A percentile compares a stretch with the other conserved stretches of the same genome.
These are phyloP conservation scores for Passalora sequoiae DNA, from an alignment of 2,329 filamentous ascomycete species.

Conservation along the genomic window DNA sequence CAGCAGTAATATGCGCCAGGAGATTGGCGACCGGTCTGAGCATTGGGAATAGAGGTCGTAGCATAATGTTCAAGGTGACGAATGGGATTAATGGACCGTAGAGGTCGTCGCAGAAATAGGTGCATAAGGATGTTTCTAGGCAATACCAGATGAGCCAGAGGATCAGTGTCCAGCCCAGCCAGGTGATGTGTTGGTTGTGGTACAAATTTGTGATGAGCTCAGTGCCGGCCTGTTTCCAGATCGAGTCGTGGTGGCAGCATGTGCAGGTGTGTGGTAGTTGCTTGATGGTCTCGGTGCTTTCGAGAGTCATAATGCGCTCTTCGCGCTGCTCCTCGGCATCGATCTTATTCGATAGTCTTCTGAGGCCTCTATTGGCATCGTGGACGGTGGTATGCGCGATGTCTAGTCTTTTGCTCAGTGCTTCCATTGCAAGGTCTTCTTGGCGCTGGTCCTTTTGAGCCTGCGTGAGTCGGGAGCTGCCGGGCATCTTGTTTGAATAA, in stretches of 20 bases:
- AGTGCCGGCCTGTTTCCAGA: conserved; percentile 28
- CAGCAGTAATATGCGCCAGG: neutral
- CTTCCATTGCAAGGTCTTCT: conserved; percentile 39
- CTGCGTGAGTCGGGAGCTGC: conserved; percentile 29
- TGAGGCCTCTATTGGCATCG: conserved; percentile 41
- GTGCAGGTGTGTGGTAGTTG: neutral
- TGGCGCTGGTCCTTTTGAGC: conserved; percentile 40
- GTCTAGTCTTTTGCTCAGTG: conserved; percentile 39
- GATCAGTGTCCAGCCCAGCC: conserved; percentile 38
- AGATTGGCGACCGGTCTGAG: neutral
- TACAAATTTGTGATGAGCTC: conserved; percentile 31
- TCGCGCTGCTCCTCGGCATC: conserved; percentile 22
- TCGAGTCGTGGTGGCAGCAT: conserved; percentile 22
- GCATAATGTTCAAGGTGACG: conserved; percentile 53
- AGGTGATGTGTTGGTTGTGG: conserved; percentile 33
- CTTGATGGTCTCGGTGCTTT: neutral
- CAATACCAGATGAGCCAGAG: conserved; percentile 46
- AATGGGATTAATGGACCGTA: conserved; percentile 52
- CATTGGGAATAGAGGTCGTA: conserved; percentile 33
- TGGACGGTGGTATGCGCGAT: conserved; percentile 40
- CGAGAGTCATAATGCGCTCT: neutral
- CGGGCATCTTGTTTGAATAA: conserved; percentile 6
- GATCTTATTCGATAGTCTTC: conserved; percentile 38
- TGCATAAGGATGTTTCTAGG: conserved; percentile 24
- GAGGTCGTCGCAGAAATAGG: conserved; percentile 48